These are phyloP conservation scores for Cadophora sp. DNA, from an alignment of 2,329 filamentous ascomycete genomes.

Conservation along the genomic window DNA sequence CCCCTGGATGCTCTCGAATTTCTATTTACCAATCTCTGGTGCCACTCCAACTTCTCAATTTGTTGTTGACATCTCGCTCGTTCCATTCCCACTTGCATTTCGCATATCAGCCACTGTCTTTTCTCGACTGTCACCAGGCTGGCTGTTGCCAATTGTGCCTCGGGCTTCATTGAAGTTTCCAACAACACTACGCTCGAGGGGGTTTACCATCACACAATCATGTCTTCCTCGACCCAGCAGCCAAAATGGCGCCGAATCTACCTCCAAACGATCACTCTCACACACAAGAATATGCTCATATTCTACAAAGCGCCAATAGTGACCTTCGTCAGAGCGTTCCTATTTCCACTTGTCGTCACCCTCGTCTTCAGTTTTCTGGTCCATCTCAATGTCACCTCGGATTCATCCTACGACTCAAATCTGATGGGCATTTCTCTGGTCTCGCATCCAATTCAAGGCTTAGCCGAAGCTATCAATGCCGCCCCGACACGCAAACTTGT, in stretches of 20 bases:
- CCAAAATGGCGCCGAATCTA: conserved; percentile 37
- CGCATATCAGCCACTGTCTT: not conserved
- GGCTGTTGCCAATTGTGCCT: not conserved
- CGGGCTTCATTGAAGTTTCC: not conserved
- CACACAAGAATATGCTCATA: conserved; percentile 40
- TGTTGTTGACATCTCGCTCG: not conserved
- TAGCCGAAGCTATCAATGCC: conserved; percentile 32
- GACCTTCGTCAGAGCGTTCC: conserved; percentile 33
- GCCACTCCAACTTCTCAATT: not conserved
- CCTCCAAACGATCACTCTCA: conserved; percentile 37
- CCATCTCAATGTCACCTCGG: conserved; percentile 21
- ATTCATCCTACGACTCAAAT: conserved; percentile 4
- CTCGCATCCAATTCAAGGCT: conserved; percentile 31
- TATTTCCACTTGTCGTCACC: conserved; percentile 39
- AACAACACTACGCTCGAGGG: not conserved
- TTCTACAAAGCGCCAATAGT: conserved; percentile 37
- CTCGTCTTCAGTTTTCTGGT: conserved; percentile 37
- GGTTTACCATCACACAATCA: not conserved
- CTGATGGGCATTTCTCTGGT: conserved; percentile 29
- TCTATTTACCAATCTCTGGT: not conserved
- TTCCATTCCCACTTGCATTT: not conserved
- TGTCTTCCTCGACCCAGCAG: conserved; percentile 25
- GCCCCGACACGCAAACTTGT: conserved; percentile 32
- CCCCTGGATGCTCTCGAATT: not conserved
- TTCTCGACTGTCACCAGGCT: not conserved